Base-by-base conservation (phyloP, 163 green algal species). In the Trebouxia gelatinosa region DNA sequence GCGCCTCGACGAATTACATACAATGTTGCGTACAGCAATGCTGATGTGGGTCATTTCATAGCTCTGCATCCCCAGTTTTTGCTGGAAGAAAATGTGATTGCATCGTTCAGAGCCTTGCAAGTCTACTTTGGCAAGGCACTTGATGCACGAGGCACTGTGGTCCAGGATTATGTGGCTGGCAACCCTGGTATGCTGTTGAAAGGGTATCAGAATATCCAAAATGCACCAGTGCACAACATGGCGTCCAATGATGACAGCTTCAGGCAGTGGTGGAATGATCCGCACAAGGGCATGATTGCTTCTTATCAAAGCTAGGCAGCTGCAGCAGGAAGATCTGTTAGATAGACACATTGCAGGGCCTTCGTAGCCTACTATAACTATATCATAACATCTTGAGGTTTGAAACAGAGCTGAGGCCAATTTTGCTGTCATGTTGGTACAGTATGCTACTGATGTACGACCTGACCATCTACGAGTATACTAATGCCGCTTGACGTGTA, bases 181-280 rank as follows among this genome's bases (percentile, higher is more conserved):
- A 72, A 72, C 37, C 64, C 64, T 51, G 64, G 64, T n/a, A 72
- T 72, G 64, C 26, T 72, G 21, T 32, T 72, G 35, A 50, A 51
- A 17, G 64, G 64, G 7, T 72, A 54, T 37, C 31, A 51, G 19
- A 21, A 51, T 29, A 34, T 34, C 21, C 23, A 35, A 72, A 5
- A 35, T n/a, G 38, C 64, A 51, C 35, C 64, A 6, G 64, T 72
- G 16, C 26, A 19, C 2, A 21, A 51, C 64, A 72, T 72, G 64
- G 50, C 64, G 19, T 16, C 32, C 26, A 5, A 43, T 5, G 64
- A 72, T 54, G 21, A 51, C 3, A 31, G 64, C 26, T 72, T 50
- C n/a, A 72, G 38, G 5, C 0, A 51, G 21, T 72, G 64, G 64
- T 72, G 35, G 35, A n/a, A n/a, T n/a, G n/a, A n/a, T n/a, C n/a